phyloP scores from a whole-genome alignment of 2,329 filamentous ascomycete genomes.

The Anthostomella pinea region DNA sequence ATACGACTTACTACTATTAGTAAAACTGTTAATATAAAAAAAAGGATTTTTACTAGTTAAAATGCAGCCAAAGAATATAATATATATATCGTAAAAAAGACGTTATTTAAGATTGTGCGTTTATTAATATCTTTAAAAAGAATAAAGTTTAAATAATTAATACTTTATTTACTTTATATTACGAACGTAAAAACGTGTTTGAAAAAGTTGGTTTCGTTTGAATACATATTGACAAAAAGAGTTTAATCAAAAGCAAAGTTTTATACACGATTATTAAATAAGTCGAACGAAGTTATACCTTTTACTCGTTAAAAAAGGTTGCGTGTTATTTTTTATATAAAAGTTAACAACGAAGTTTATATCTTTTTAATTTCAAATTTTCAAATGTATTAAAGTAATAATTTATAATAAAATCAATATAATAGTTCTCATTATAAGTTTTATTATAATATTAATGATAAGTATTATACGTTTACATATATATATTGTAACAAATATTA shows the following conservation, averaged over 20 bases:
- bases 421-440: neutral
- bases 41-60: too few relatives aligned
- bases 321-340: neutral
- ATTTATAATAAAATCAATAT: neutral
- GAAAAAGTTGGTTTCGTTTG: neutral
- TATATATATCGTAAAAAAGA: too few relatives aligned
- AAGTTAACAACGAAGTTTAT: neutral
- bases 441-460: neutral
- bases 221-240: neutral
- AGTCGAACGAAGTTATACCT: too few relatives aligned
- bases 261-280: neutral
- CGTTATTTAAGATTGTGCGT: too few relatives aligned
- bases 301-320: neutral
- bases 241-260: neutral
- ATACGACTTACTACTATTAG: too few relatives aligned
- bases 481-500: neutral
- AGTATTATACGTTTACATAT: neutral
- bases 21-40: too few relatives aligned
- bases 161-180: neutral
- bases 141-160: neutral
- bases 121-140: neutral
- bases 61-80: too few relatives aligned
- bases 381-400: neutral
- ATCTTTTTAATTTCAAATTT: neutral
- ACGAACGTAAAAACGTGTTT: neutral